Conservation (phyloP, 768 basidiomycete species). For the Auricularia heimuer region DNA sequence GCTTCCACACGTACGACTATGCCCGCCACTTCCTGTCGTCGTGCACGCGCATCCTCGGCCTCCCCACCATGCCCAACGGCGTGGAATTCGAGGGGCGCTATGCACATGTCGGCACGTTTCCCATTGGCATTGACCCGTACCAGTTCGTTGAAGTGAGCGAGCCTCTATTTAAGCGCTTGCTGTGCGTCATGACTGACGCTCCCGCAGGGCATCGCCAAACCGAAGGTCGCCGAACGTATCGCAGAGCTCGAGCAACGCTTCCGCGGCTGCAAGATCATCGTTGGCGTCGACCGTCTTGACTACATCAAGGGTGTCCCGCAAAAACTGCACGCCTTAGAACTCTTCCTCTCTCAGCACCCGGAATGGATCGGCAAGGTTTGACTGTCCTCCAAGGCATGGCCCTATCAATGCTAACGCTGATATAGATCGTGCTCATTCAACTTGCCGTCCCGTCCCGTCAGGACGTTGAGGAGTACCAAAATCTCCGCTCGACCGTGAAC, state of each 20-base stretch:
- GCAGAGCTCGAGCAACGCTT: slow-evolving; percentile 80
- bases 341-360: slow-evolving; percentile 94
- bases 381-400: not conserved
- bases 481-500: slow-evolving; percentile 89
- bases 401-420: not conserved
- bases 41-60: slow-evolving; percentile 89
- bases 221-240: slow-evolving; percentile 73
- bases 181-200: slow-evolving; percentile 1
- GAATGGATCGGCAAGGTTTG: slow-evolving; percentile 96
- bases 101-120: slow-evolving; percentile 97
- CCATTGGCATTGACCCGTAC: slow-evolving; percentile 93
- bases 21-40: slow-evolving; percentile 98
- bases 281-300: slow-evolving; percentile 95
- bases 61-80: slow-evolving; percentile 96
- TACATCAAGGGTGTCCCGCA: slow-evolving; percentile 99
- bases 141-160: slow-evolving; percentile 72
- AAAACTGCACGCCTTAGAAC: slow-evolving; percentile 91
- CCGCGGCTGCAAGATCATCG: slow-evolving; percentile 90
- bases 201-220: slow-evolving; percentile 64
- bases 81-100: slow-evolving; percentile 93
- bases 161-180: not conserved
- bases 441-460: slow-evolving; percentile 95
- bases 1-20: slow-evolving; percentile 99
- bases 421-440: slow-evolving; percentile 86
- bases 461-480: slow-evolving; percentile 99